phyloP scores from a whole-genome alignment of 371 early-diverging fungal genomes.

The Blastocladiella emersonii region DNA sequence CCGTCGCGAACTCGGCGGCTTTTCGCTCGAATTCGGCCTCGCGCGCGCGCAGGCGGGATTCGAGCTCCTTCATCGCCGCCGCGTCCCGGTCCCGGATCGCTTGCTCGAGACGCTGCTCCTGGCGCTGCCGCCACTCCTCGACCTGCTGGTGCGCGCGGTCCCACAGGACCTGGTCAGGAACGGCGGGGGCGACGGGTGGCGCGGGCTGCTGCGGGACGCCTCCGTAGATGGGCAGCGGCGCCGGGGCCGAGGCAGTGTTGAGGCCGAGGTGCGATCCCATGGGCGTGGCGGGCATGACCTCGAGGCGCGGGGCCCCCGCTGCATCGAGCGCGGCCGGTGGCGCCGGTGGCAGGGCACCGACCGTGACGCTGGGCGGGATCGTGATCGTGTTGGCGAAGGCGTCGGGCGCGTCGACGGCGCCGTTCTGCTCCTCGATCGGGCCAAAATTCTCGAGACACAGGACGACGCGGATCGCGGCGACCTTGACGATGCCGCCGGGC shows the following conservation, averaged over 20 bases:
- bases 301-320: no score
- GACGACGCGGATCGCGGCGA: conserved; percentile 18
- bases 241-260: no score
- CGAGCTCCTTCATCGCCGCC: conserved; percentile 17
- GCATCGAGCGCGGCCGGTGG: background rate
- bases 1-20: conserved; percentile 13
- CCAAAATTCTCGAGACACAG: conserved; percentile 30
- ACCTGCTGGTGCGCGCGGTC: conserved; percentile 5
- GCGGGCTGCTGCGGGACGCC: no score
- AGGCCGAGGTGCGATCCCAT: background rate
- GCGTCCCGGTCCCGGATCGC: conserved; percentile 18
- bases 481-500: conserved; percentile 1
- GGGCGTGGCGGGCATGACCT: background rate
- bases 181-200: no score
- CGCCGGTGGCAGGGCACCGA: background rate
- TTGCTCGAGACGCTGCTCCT: conserved; percentile 18
- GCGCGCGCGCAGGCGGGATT: conserved; percentile 16
- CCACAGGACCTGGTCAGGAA: background rate
- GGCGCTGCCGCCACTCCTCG: conserved; percentile 23
- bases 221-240: no score
- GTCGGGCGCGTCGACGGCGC: background rate
- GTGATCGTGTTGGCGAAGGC: conserved; percentile 9
- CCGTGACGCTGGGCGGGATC: background rate
- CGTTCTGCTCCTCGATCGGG: conserved; percentile 13
- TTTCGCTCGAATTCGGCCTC: conserved; percentile 19